Base-by-base conservation (phyloP, 495 filamentous ascomycete genomes). In the Lepraria neglecta region DNA sequence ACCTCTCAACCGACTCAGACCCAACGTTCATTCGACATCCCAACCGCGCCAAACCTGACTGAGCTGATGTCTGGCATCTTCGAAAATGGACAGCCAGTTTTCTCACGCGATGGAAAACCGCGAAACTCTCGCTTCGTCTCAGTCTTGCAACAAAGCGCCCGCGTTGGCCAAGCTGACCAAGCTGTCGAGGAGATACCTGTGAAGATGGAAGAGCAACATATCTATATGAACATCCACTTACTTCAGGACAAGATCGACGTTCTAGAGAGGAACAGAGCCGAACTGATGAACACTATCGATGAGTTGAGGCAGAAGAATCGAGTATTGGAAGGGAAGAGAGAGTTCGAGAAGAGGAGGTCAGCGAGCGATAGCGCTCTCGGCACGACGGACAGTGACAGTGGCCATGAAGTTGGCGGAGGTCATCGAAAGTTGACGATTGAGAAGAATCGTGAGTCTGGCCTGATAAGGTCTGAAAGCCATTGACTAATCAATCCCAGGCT, bases 21-120 rank as follows among this genome's bases (percentile, higher is more conserved):
- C 6, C 76, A 78, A 47, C 79, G 83, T 47, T 87, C 86, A 2
- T 87, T 87, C 69, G 74, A 83, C 54, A 79, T 89, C 31, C 85
- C 86, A 10, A 82, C 87, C 52, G 74, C 87, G 48, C 84, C 86
- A 14, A 87, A 89, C 63, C 76, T 89, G 55, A 86, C 86, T 14
- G 87, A 90, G 61, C 77, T 90, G 19, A 80, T 90, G 6, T 86
- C 85, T 31, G 86, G 85, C 62, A 77, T 82, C 6, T 86, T 84
- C 65, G 75, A 85, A 65, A 82, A 87, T 64, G 83, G 84, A 6
- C 86, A 83, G 2, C 84, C 84, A 10, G 79, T 87, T 11, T 85
- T 84, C 70, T 75, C 80, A 12, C 77, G 77, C 19, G 77, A 75
- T 47, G 69, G 72, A 24, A 78, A 74, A 51, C 60, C 78, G 46